Conservation (phyloP, 2,329 filamentous ascomycete genomes). For the Lasiodiplodia hormozganensis region DNA sequence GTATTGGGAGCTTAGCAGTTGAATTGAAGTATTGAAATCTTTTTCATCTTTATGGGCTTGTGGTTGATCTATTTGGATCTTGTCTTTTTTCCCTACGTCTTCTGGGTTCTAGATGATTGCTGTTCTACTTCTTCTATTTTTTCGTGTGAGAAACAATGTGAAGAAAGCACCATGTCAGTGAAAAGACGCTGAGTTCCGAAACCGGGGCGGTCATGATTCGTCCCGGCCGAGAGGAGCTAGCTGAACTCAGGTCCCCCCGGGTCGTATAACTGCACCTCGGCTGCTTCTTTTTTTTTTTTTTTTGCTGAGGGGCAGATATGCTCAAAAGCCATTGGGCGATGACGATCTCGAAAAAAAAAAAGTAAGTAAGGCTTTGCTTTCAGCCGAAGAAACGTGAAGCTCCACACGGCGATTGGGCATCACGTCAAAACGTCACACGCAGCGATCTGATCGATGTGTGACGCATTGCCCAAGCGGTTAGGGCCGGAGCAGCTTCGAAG, state of each 20-base stretch:
- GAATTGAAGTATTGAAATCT: background rate
- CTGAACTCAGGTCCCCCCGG: background rate
- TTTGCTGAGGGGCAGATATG: too few relatives aligned
- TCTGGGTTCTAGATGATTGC: background rate
- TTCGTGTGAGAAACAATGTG: background rate
- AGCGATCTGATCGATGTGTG: background rate
- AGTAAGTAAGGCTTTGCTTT: background rate
- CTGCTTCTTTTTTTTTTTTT: background rate
- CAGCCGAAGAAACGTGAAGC: background rate
- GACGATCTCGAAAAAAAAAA: background rate
- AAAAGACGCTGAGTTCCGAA: background rate
- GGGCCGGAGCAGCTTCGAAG: constrained; percentile 16
- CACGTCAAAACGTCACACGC: background rate
- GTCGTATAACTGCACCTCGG: background rate
- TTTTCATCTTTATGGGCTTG: background rate
- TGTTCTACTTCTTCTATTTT: background rate
- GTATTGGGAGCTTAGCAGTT: background rate
- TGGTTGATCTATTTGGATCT: background rate
- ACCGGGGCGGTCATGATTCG: background rate
- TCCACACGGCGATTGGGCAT: background rate
- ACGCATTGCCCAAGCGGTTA: background rate
- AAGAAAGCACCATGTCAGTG: background rate
- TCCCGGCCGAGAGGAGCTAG: background rate
- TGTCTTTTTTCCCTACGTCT: background rate
- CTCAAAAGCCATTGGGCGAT: too few relatives aligned